Evolutionary conservation across 1,139 yeast genomes (phyloP).

Genomic region (Hanseniaspora sp.): DNA sequence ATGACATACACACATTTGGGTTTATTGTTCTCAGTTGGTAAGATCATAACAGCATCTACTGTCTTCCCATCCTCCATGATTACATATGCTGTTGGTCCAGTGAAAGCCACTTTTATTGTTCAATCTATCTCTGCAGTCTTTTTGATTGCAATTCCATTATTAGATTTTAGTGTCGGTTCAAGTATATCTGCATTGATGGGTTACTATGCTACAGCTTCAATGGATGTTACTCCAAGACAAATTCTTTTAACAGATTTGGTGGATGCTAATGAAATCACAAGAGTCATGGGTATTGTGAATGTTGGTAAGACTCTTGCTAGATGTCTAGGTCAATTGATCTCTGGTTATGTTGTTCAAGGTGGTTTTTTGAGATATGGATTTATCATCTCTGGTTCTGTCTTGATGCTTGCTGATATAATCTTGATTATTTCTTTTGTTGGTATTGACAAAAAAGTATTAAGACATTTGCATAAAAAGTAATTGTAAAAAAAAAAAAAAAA

Average conservation of each 20-base stretch:
- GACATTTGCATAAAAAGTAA: neutral
- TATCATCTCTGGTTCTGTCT: constrained; percentile 49
- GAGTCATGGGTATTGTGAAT: constrained; percentile 75
- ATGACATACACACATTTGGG: constrained; percentile 34
- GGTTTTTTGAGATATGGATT: constrained; percentile 48
- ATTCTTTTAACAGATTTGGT: constrained; percentile 61
- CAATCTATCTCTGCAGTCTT: constrained; percentile 71
- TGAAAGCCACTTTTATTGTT: constrained; percentile 60
- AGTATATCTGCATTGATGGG: constrained; percentile 25
- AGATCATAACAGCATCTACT: constrained; percentile 48
- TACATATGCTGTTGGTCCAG: constrained; percentile 63
- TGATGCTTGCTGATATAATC: constrained; percentile 30
- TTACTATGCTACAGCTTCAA: constrained; percentile 43
- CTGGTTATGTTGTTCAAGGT: constrained; percentile 57
- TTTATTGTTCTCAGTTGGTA: constrained; percentile 49
- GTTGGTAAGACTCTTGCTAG: constrained; percentile 78
- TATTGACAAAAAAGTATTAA: constrained; percentile 25
- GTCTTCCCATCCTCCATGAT: constrained; percentile 55
- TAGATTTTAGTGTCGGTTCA: constrained; percentile 22
- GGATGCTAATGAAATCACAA: constrained; percentile 51
- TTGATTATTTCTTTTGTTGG: constrained; percentile 28
- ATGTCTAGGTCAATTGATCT: constrained; percentile 66
- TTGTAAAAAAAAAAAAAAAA: neutral
- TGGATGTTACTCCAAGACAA: constrained; percentile 91
- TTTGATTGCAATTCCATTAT: constrained; percentile 45